Percentiles rank a stretch among this genome's conserved stretches.
Evolutionary conservation across 2,329 filamentous ascomycete species (phyloP).

Genomic region (Botryotinia narcissicola): DNA sequence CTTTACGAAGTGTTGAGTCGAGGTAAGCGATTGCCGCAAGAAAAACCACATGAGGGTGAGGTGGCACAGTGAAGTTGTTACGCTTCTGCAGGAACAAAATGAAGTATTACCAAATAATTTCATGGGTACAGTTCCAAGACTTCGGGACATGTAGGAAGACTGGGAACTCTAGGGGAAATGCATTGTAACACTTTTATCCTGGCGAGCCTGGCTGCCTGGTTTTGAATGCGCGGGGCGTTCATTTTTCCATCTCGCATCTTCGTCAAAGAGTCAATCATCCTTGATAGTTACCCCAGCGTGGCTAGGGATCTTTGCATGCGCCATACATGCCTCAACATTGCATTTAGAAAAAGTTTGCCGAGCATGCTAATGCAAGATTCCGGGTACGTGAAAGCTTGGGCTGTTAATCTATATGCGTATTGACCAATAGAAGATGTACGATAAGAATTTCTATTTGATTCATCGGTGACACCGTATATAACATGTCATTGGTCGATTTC

Average conservation of each 20-base stretch:
- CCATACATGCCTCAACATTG: constrained; percentile 10
- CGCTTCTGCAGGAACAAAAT: constrained; percentile 12
- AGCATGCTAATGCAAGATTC: constrained; percentile 5
- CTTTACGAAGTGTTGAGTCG: background rate
- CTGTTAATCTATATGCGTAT: background rate
- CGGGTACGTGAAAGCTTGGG: constrained; percentile 8
- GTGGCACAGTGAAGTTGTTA: background rate
- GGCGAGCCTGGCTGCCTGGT: background rate
- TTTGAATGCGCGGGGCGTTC: background rate
- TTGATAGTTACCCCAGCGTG: constrained; percentile 1
- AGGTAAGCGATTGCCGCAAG: constrained; percentile 9
- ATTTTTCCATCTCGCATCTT: background rate
- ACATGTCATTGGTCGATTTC: background rate
- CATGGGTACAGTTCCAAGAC: constrained; percentile 13
- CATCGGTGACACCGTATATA: constrained; percentile 20
- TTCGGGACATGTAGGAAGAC: constrained; percentile 15
- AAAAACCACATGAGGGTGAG: background rate
- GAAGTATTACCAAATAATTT: constrained; percentile 21
- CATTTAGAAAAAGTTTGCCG: background rate
- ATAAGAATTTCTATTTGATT: constrained; percentile 23
- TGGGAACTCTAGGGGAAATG: background rate
- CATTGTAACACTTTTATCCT: background rate
- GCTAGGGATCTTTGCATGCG: constrained; percentile 3
- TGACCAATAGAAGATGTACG: constrained; percentile 15
- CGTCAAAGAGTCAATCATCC: background rate